Percentiles rank a stretch among this genome's conserved stretches.
phyloP scores from a whole-genome alignment of 1,284 basidiomycete genomes.

The Trametes polyzona region DNA sequence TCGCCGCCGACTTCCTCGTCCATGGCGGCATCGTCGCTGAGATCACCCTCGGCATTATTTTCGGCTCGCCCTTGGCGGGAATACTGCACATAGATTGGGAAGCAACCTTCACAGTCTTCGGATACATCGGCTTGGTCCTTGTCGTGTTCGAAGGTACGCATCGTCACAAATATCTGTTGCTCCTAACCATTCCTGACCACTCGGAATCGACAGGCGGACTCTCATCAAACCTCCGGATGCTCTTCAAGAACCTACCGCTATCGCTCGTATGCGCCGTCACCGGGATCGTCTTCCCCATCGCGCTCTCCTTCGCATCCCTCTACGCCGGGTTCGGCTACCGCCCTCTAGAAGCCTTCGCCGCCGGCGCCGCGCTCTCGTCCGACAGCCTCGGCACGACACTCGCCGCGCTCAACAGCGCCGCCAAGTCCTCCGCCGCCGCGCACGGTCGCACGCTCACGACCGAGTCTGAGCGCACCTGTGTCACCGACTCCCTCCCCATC shows the following conservation, averaged over 20 bases:
- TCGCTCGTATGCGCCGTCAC: slow-evolving; percentile 47
- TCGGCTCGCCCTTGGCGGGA: slow-evolving; percentile 46
- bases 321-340: slow-evolving; percentile 35
- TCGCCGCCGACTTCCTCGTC: slow-evolving; percentile 25
- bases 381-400: slow-evolving; percentile 62
- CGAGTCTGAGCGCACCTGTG: neutral
- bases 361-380: slow-evolving; percentile 53
- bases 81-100: slow-evolving; percentile 46
- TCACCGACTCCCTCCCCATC: neutral
- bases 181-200: neutral
- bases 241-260: slow-evolving; percentile 45
- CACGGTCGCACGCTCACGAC: neutral
- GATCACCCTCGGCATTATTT: slow-evolving; percentile 51
- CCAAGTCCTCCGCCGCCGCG: neutral
- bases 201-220: slow-evolving; percentile 43
- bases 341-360: slow-evolving; percentile 50
- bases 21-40: slow-evolving; percentile 43
- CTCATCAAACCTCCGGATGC: slow-evolving; percentile 41
- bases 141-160: slow-evolving; percentile 53
- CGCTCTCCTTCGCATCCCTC: slow-evolving; percentile 43
- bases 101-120: slow-evolving; percentile 46
- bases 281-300: slow-evolving; percentile 51
- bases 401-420: slow-evolving; percentile 43
- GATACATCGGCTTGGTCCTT: slow-evolving; percentile 55
- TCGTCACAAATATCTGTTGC: neutral